These are phyloP conservation scores for Nicotiana noctiflora DNA, from an alignment of 257 asterid genomes.

Conservation along the genomic window DNA sequence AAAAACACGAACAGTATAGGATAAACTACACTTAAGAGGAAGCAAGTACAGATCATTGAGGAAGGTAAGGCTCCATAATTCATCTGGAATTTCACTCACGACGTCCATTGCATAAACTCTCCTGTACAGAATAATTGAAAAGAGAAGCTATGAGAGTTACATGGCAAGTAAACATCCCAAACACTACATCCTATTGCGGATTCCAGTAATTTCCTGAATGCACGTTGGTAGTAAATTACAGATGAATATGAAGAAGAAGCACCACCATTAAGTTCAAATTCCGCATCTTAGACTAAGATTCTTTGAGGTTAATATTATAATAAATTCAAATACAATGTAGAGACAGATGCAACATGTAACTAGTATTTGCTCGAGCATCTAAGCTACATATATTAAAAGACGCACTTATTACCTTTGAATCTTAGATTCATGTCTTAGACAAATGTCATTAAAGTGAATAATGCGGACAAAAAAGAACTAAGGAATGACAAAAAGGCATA, in stretches of 20 bases:
- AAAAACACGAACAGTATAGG: background rate
- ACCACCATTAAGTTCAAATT: background rate
- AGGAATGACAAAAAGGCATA: background rate
- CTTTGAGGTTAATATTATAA: background rate
- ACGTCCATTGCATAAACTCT: constrained; percentile 38
- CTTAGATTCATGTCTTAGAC: background rate
- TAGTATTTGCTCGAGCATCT: background rate
- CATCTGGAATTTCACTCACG: constrained; percentile 39
- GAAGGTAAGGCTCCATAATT: constrained; percentile 53
- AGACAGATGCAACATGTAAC: background rate
- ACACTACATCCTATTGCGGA: background rate
- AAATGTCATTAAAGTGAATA: background rate
- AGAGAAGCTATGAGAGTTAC: background rate
- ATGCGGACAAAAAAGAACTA: background rate
- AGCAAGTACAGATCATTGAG: constrained; percentile 33
- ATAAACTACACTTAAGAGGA: background rate
- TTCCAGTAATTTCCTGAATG: no score
- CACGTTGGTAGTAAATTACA: background rate
- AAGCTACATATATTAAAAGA: background rate
- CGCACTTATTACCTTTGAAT: background rate
- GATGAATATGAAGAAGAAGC: background rate
- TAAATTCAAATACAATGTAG: background rate
- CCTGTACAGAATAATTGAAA: constrained; percentile 25
- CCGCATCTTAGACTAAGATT: background rate
- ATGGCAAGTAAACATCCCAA: background rate